A percentile compares a stretch with the other conserved stretches of the same genome.
Conservation (phyloP, 1,139 yeast genomes). For the Petasospora fabianii region DNA sequence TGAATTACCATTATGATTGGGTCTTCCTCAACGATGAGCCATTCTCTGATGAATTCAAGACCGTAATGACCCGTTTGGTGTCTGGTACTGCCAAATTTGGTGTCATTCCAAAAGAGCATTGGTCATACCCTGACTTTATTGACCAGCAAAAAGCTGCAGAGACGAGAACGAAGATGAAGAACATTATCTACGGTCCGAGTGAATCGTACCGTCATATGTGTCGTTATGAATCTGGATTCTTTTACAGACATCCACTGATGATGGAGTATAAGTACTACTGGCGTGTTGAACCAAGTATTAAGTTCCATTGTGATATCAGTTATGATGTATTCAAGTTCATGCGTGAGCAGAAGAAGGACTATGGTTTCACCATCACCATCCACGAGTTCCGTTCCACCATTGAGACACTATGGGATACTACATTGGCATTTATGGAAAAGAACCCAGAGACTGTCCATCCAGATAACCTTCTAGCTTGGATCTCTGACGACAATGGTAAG, state of each 20-base stretch:
- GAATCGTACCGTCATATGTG: slow-evolving; percentile 83
- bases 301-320: slow-evolving; percentile 25
- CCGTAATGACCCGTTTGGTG: slow-evolving; percentile 28
- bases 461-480: slow-evolving; percentile 47
- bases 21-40: slow-evolving; percentile 65
- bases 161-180: slow-evolving; percentile 37
- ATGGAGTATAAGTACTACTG: slow-evolving; percentile 47
- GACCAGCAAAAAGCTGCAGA: slow-evolving; percentile 45
- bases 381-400: slow-evolving; percentile 82
- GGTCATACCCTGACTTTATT: slow-evolving; percentile 60
- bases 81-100: slow-evolving; percentile 51
- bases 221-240: slow-evolving; percentile 86
- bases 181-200: slow-evolving; percentile 61
- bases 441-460: slow-evolving; percentile 59
- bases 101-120: slow-evolving; percentile 45
- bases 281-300: slow-evolving; percentile 90
- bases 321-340: slow-evolving; percentile 26
- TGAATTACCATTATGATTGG: slow-evolving; percentile 71
- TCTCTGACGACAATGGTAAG: slow-evolving; percentile 43
- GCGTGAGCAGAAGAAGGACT: slow-evolving; percentile 25
- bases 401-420: slow-evolving; percentile 76
- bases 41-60: slow-evolving; percentile 46
- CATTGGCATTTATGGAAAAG: slow-evolving; percentile 59
- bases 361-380: slow-evolving; percentile 48
- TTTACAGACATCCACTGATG: slow-evolving; percentile 37